Evolutionary conservation across 73 alveolate genomes (phyloP).

Genomic region (Paraurostyla sp.): DNA sequence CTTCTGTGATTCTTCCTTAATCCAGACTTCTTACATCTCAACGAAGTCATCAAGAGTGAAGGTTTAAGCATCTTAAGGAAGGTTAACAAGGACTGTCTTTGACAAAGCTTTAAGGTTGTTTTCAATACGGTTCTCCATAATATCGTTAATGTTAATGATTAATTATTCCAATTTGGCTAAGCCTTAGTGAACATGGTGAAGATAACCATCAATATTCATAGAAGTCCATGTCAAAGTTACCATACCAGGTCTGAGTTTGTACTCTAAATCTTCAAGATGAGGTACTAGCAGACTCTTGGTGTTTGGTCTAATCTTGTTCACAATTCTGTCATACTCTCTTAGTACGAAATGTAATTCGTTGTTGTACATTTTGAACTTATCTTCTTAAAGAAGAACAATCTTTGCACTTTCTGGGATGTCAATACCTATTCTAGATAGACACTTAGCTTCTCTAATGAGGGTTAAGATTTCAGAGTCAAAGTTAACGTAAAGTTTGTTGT

Average conservation of each 20-base stretch:
- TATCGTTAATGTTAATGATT: slow-evolving; percentile 98
- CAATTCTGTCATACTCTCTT: slow-evolving; percentile 99
- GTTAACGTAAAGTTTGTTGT: slow-evolving; percentile 97
- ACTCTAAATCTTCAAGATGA: slow-evolving; percentile 99
- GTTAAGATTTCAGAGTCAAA: slow-evolving; percentile 99
- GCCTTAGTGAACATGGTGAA: slow-evolving; percentile 98
- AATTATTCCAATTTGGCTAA: slow-evolving; percentile 98
- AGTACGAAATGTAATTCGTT: slow-evolving; percentile 98
- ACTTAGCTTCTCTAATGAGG: slow-evolving; percentile 99
- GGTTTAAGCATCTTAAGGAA: slow-evolving; percentile 98
- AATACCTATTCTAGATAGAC: slow-evolving; percentile 99
- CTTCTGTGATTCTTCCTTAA: slow-evolving; percentile 95
- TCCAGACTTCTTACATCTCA: slow-evolving; percentile 97
- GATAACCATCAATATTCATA: slow-evolving; percentile 99
- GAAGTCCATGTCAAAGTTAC: slow-evolving; percentile 99
- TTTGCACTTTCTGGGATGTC: slow-evolving; percentile 99
- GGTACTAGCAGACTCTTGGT: slow-evolving; percentile 98
- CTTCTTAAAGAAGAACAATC: slow-evolving; percentile 99
- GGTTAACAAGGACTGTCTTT: slow-evolving; percentile 97
- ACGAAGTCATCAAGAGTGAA: slow-evolving; percentile 98
- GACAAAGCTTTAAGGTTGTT: slow-evolving; percentile 98
- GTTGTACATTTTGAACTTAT: slow-evolving; percentile 99
- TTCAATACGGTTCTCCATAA: slow-evolving; percentile 99
- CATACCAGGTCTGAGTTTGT: slow-evolving; percentile 99
- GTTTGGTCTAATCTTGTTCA: slow-evolving; percentile 98